Percentiles rank a stretch among this genome's conserved stretches.
phyloP scores from a whole-genome alignment of 2,329 filamentous ascomycete genomes.

The Botryotinia globosa region DNA sequence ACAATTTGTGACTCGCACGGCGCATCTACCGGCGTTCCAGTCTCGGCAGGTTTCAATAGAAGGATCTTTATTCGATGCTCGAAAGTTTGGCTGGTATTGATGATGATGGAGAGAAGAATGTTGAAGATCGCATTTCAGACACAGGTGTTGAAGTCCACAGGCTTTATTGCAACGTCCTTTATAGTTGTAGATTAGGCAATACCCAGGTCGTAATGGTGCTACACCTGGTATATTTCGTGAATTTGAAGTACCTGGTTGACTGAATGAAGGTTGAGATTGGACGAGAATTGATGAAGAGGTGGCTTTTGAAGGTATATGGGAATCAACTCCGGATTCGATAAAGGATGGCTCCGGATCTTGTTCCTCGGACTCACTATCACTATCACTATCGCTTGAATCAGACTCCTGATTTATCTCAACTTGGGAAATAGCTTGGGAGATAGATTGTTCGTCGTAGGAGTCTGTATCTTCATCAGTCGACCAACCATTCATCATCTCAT shows the following conservation, averaged over 20 bases:
- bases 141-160: slow-evolving; percentile 7
- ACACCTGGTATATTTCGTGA: not conserved
- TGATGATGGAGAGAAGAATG: slow-evolving; percentile 4
- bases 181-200: slow-evolving; percentile 8
- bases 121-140: slow-evolving; percentile 9
- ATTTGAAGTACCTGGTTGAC: not conserved
- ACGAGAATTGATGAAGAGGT: not conserved
- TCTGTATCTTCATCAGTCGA: not conserved
- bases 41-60: not conserved
- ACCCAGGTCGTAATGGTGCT: slow-evolving; percentile 4
- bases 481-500: not conserved
- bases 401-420: not conserved
- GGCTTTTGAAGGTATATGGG: not conserved
- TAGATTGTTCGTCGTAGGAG: slow-evolving; percentile 1
- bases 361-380: not conserved
- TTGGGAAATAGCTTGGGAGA: not conserved
- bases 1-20: not conserved
- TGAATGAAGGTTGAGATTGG: not conserved
- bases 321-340: not conserved
- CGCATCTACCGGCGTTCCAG: slow-evolving; percentile 1
- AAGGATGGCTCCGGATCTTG: not conserved
- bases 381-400: not conserved
- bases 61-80: not conserved
- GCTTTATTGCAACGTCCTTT: slow-evolving; percentile 9
- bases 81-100: slow-evolving; percentile 10